Evolutionary conservation across 2,329 filamentous ascomycete genomes (phyloP), one percentile per base, ranked within the genome.

Genomic region (Nemania abortiva): DNA sequence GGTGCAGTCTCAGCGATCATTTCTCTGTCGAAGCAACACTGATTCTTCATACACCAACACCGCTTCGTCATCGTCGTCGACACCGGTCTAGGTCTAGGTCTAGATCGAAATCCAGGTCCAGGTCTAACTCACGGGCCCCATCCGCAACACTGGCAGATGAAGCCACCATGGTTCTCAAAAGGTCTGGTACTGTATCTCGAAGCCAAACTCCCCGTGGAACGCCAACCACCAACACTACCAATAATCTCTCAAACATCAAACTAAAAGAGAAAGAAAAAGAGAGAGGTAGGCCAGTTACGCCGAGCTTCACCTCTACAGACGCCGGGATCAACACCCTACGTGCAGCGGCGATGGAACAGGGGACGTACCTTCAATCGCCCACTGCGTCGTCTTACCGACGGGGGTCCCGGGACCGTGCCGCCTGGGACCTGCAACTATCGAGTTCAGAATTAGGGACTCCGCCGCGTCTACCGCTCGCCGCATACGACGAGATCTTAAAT

Each of bases 1-100:
- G 89, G 70, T 97, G 94, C 82, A 97, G 94, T 1, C 85, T 98
- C 29, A 98, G 94, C 74, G 95, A 99, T 78, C 96, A 98, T 79
- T 98, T 98, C 79, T 94, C 93, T 24, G 92, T 98, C 62, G 92
- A 95, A 78, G 90, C 93, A 6, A 94, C 93, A 0, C 85, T 98
- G 10, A 81, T 83, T 4, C 85, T 87, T 13, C 82, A 86, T 72
- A 78, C 77, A 1, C 75, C 80, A 29, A 65, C 66, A 18, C 66
- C 56, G 10, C 71, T 22, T 27, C 60, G 11, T 10, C 61, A 52
- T 58, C 37, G 60, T 49, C 50, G 58, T 66, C 47, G 57, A 22
- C 68, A 22, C 29, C 49, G 50, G 53, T 68, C 64, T 9, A 22
- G 49, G 5, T 63, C 61, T 1, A 54, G 61, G 34, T 70, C 69